phyloP scores from a whole-genome alignment of 2,329 filamentous ascomycete genomes.

The Pseudocercospora cruenta region DNA sequence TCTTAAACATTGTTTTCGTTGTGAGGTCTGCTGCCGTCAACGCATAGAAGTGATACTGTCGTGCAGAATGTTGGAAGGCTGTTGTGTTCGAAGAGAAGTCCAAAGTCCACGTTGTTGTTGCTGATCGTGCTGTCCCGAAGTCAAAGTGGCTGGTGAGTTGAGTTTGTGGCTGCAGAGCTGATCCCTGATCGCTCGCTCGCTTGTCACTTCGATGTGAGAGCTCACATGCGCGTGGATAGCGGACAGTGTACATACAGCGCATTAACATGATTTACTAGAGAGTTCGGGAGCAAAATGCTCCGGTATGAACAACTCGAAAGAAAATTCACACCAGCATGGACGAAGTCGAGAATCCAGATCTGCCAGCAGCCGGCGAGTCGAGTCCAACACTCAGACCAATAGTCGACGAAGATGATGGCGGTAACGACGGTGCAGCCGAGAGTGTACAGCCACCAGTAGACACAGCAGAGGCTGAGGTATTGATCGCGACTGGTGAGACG shows the following conservation, averaged over 20 bases:
- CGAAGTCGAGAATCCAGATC: conserved; percentile 43
- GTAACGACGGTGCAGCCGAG: conserved; percentile 13
- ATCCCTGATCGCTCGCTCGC: not conserved
- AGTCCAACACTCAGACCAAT: conserved; percentile 37
- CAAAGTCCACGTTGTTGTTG: too few species aligned
- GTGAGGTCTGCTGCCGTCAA: too few species aligned
- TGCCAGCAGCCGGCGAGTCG: conserved; percentile 40
- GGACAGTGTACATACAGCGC: not conserved
- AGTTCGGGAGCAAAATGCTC: not conserved
- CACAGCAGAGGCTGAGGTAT: conserved; percentile 20
- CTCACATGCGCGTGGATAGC: too few species aligned
- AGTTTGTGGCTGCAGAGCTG: not conserved
- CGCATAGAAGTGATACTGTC: too few species aligned
- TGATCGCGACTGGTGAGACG: conserved; percentile 22
- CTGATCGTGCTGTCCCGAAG: too few species aligned
- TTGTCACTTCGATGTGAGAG: too few species aligned
- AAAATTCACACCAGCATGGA: conserved; percentile 34
- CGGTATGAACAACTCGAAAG: not conserved
- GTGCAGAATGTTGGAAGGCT: too few species aligned
- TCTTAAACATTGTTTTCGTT: too few species aligned
- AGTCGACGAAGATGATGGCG: conserved; percentile 27
- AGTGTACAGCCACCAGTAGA: conserved; percentile 9
- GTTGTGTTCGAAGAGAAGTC: too few species aligned
- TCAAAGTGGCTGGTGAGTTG: not conserved
- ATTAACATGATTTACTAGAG: not conserved